A percentile compares a stretch with the other conserved stretches of the same genome.
Conservation (phyloP, 257 asterid species). For the Ilex asprella region DNA sequence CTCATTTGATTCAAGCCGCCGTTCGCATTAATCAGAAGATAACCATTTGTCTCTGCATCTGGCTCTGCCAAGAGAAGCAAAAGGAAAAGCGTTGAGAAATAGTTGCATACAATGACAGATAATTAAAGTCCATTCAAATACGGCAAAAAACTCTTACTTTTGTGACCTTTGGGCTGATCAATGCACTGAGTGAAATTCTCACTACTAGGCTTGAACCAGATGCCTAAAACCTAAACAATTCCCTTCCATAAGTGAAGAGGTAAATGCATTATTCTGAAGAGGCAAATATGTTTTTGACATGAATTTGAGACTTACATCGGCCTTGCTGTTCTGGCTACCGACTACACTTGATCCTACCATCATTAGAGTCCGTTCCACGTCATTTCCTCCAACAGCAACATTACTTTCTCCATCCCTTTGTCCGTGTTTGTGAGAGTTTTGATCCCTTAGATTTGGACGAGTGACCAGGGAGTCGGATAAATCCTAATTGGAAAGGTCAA, state of each 20-base stretch:
- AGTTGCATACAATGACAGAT: slow-evolving; percentile 1
- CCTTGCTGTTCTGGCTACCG: slow-evolving; percentile 26
- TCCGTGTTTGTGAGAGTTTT: slow-evolving; percentile 32
- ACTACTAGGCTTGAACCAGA: slow-evolving; percentile 80
- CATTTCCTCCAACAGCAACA: slow-evolving; percentile 30
- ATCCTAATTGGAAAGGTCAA: slow-evolving; percentile 34
- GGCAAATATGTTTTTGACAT: too few relatives aligned
- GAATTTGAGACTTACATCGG: too few relatives aligned
- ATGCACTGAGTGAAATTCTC: slow-evolving; percentile 76
- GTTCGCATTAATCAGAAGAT: slow-evolving; percentile 78
- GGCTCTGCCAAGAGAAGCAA: slow-evolving; percentile 40
- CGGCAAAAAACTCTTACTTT: slow-evolving; percentile 39
- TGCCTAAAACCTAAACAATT: slow-evolving; percentile 51
- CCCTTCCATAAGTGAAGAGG: slow-evolving; percentile 3
- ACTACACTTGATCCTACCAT: slow-evolving; percentile 49
- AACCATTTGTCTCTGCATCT: slow-evolving; percentile 66
- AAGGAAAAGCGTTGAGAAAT: slow-evolving; percentile 7
- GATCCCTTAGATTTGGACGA: slow-evolving; percentile 39
- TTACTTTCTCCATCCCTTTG: slow-evolving; percentile 30
- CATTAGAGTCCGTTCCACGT: slow-evolving; percentile 44
- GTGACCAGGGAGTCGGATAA: slow-evolving; percentile 31
- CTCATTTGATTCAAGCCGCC: slow-evolving; percentile 99
- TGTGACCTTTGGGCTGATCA: slow-evolving; percentile 59
- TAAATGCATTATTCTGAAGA: too few relatives aligned
- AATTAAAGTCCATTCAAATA: background rate